phyloP scores from a whole-genome alignment of 495 filamentous ascomycete genomes.

The Penicillium atrosanguineum region DNA sequence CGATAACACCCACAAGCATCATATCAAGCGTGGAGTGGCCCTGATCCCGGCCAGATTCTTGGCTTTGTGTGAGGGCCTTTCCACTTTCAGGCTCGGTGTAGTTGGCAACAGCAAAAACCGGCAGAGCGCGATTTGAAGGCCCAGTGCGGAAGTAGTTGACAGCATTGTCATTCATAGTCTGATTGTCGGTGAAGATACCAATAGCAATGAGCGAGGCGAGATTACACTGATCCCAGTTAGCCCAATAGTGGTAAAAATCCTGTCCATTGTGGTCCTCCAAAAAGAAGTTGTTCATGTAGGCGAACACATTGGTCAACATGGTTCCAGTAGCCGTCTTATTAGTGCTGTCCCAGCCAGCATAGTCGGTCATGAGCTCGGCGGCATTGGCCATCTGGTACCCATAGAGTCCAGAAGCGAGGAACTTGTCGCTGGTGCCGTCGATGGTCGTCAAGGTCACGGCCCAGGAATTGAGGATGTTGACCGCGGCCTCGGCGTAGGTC shows the following conservation, averaged over 20 bases:
- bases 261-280: slow-evolving; percentile 29
- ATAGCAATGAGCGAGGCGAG: slow-evolving; percentile 37
- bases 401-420: slow-evolving; percentile 43
- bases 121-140: slow-evolving; percentile 30
- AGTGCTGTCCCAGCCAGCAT: slow-evolving; percentile 26
- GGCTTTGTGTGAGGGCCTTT: slow-evolving; percentile 34
- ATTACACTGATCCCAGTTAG: slow-evolving; percentile 49
- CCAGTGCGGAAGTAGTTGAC: slow-evolving; percentile 38
- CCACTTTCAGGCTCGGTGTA: slow-evolving; percentile 5
- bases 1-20: slow-evolving; percentile 36
- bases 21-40: slow-evolving; percentile 41
- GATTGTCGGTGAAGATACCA: slow-evolving; percentile 40
- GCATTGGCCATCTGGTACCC: slow-evolving; percentile 48
- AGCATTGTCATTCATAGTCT: slow-evolving; percentile 35
- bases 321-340: slow-evolving; percentile 19
- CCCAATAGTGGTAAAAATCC: slow-evolving; percentile 37
- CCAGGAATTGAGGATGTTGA: slow-evolving; percentile 41
- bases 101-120: slow-evolving; percentile 13
- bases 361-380: slow-evolving; percentile 41
- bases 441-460: slow-evolving; percentile 31
- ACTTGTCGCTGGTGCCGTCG: slow-evolving; percentile 34
- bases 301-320: slow-evolving; percentile 36
- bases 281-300: slow-evolving; percentile 33
- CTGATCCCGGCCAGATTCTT: slow-evolving; percentile 46
- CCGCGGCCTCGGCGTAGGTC: slow-evolving; percentile 32